Evolutionary conservation across 2,329 filamentous ascomycete genomes (phyloP).

Genomic region (Trichoderma sp.): DNA sequence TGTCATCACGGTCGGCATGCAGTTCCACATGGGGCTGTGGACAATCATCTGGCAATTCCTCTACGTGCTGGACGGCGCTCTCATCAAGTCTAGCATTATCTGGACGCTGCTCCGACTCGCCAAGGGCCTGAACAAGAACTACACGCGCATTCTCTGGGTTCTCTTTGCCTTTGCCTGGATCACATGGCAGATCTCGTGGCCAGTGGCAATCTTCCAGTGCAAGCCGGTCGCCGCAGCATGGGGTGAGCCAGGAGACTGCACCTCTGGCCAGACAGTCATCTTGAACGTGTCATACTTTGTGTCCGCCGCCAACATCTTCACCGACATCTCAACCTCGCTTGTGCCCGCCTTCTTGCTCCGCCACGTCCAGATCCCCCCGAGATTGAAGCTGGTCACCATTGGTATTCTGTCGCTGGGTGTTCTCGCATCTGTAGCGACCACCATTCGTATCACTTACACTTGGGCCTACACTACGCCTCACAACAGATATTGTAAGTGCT

Average conservation of each 20-base stretch:
- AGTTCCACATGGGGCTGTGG: conserved; percentile 2
- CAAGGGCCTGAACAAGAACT: background rate
- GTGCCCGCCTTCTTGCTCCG: background rate
- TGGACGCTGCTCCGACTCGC: background rate
- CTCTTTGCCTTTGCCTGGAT: background rate
- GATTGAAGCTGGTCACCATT: background rate
- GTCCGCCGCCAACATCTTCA: conserved; percentile 2
- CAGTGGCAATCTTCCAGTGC: conserved; percentile 6
- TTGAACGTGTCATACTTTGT: conserved; percentile 13
- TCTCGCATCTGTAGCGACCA: background rate
- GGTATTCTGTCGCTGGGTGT: conserved; percentile 5
- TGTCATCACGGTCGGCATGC: conserved; percentile 6
- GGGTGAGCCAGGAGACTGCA: conserved; percentile 1
- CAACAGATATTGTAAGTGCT: background rate
- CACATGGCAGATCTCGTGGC: background rate
- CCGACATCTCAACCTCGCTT: background rate
- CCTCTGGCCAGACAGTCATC: background rate
- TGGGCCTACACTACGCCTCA: background rate
- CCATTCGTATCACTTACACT: background rate
- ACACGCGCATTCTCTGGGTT: background rate
- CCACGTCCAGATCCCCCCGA: background rate
- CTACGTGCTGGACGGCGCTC: conserved; percentile 1
- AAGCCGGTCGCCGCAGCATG: background rate
- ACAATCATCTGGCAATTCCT: conserved; percentile 6
- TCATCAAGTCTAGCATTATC: conserved; percentile 5